phyloP scores from a whole-genome alignment of 306 rosid species.

The Clitoria ternatea region DNA sequence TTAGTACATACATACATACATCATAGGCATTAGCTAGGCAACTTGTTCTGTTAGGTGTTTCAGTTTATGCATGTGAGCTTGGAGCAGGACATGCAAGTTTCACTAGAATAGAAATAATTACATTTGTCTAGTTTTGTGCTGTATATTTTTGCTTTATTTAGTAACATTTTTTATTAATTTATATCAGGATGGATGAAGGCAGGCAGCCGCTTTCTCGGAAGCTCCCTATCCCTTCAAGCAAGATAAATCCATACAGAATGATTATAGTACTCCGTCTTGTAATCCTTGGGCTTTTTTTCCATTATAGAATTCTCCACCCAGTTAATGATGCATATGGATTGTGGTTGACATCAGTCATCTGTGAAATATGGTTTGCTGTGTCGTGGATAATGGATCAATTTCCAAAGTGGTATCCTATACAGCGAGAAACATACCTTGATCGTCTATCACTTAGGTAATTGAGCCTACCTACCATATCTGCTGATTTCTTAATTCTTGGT shows the following conservation, averaged over 20 bases:
- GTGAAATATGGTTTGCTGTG: constrained; percentile 96
- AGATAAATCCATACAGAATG: constrained; percentile 94
- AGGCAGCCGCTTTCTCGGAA: constrained; percentile 95
- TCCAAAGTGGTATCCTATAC: constrained; percentile 92
- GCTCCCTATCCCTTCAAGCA: constrained; percentile 83
- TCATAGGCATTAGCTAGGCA: not conserved
- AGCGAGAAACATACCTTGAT: constrained; percentile 95
- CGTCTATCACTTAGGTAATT: constrained; percentile 78
- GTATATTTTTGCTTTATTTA: not conserved
- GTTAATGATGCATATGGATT: constrained; percentile 89
- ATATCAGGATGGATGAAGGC: constrained; percentile 96
- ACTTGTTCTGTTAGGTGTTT: not conserved
- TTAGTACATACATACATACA: not conserved
- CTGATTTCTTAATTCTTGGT: not conserved
- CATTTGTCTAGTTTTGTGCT: constrained; percentile 1
- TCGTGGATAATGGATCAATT: constrained; percentile 98
- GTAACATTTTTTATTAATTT: constrained; percentile 11
- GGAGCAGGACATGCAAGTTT: not conserved
- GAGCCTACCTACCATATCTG: not conserved
- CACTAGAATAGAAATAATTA: not conserved
- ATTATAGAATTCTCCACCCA: constrained; percentile 92
- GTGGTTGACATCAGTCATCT: constrained; percentile 97
- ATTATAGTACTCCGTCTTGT: constrained; percentile 75
- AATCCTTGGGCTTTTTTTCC: constrained; percentile 76
- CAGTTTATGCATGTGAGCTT: not conserved